Conservation (phyloP, 257 asterid species). For the Hygrophila difformis region DNA sequence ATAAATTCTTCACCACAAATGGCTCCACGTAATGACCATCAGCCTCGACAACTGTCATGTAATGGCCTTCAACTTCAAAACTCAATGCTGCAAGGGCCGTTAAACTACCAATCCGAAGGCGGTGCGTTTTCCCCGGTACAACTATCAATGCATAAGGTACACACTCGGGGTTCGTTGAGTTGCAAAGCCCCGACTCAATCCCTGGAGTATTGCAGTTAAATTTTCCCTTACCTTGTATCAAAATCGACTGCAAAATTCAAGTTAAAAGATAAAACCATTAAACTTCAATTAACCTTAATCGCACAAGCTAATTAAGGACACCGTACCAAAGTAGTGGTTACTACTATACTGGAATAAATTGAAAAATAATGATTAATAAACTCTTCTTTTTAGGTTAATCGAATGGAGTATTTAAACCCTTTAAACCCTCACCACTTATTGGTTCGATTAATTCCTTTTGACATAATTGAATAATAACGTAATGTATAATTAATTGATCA, state of each 20-base stretch:
- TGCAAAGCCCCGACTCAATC: constrained; percentile 31
- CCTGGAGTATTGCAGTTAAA: constrained; percentile 54
- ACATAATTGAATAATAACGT: too few relatives aligned
- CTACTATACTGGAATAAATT: too few relatives aligned
- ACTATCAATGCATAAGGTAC: constrained; percentile 48
- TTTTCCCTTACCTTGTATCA: constrained; percentile 82
- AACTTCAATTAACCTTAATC: neutral
- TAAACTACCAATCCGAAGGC: constrained; percentile 78
- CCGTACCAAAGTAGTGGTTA: too few relatives aligned
- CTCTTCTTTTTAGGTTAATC: too few relatives aligned
- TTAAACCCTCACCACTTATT: too few relatives aligned
- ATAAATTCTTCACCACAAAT: constrained; percentile 59
- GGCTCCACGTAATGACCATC: constrained; percentile 91
- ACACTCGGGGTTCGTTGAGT: constrained; percentile 65
- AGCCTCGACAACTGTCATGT: constrained; percentile 85
- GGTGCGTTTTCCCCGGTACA: constrained; percentile 66
- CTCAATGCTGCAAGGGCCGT: constrained; percentile 77
- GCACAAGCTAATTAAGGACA: too few relatives aligned
- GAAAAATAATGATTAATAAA: too few relatives aligned
- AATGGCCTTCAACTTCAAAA: constrained; percentile 83
- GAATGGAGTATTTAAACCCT: too few relatives aligned
- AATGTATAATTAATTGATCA: neutral
- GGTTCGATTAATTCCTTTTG: too few relatives aligned
- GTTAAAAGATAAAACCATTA: neutral
- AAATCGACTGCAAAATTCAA: constrained; percentile 42